Evolutionary conservation across 192 early-diverging fungal genomes (phyloP).

Genomic region (Funneliformis geosporum): DNA sequence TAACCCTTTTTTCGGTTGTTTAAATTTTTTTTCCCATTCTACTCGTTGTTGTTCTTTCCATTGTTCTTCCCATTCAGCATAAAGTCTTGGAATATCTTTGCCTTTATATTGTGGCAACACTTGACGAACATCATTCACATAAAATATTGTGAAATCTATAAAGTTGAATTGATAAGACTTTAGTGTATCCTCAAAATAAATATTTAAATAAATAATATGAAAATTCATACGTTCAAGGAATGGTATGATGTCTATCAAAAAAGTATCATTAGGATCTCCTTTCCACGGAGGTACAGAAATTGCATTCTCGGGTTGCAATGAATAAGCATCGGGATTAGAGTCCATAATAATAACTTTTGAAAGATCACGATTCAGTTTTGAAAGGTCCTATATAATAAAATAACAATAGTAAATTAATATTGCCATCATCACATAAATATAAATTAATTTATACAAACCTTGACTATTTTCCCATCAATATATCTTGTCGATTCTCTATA

Average conservation of each 20-base stretch:
- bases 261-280: slow-evolving; percentile 79
- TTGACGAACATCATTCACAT: slow-evolving; percentile 73
- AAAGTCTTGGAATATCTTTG: slow-evolving; percentile 67
- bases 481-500: slow-evolving; percentile 92
- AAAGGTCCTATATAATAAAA: slow-evolving; percentile 62
- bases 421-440: neutral
- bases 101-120: slow-evolving; percentile 69
- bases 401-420: neutral
- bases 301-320: slow-evolving; percentile 91
- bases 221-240: slow-evolving; percentile 84
- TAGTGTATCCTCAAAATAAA: neutral
- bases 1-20: slow-evolving; percentile 53
- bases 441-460: slow-evolving; percentile 44
- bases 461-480: slow-evolving; percentile 80
- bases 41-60: slow-evolving; percentile 61
- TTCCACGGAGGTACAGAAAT: slow-evolving; percentile 83
- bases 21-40: slow-evolving; percentile 69
- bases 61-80: slow-evolving; percentile 68
- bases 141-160: slow-evolving; percentile 58
- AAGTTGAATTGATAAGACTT: slow-evolving; percentile 6
- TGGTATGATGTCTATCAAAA: slow-evolving; percentile 80
- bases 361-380: slow-evolving; percentile 91
- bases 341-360: slow-evolving; percentile 93
- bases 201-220: slow-evolving; percentile 2
- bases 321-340: slow-evolving; percentile 78